These are phyloP conservation scores for Podospora fimiseda DNA, from an alignment of 495 filamentous ascomycete genomes.

Conservation along the genomic window DNA sequence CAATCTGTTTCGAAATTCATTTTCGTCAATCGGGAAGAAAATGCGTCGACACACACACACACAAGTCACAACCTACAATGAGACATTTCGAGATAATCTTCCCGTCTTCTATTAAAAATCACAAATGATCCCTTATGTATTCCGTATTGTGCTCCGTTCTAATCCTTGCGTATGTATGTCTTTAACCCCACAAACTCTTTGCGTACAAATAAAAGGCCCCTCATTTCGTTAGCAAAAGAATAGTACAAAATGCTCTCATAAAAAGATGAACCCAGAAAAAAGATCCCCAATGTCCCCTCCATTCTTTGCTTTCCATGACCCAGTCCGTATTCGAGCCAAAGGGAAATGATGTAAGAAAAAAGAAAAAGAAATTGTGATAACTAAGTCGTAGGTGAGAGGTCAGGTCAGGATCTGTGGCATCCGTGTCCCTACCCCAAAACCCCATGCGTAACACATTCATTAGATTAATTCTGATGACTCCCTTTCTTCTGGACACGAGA, in stretches of 20 bases:
- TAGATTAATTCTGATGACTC: not conserved
- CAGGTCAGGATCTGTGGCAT: not conserved
- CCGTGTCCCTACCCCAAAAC: not conserved
- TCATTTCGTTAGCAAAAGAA: not conserved
- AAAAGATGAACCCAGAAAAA: not conserved
- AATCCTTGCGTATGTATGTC: not conserved
- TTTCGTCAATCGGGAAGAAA: too few relatives aligned
- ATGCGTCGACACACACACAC: too few relatives aligned
- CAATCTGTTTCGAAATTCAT: too few relatives aligned
- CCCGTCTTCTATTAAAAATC: not conserved
- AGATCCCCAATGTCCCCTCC: too few relatives aligned
- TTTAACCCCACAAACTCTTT: not conserved
- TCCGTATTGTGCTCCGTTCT: not conserved
- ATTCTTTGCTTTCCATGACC: too few relatives aligned
- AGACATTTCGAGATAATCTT: too few relatives aligned
- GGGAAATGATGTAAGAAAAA: not conserved
- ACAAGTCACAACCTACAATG: too few relatives aligned
- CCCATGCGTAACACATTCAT: not conserved
- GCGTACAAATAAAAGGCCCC: not conserved
- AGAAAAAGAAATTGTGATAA: not conserved
- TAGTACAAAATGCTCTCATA: not conserved
- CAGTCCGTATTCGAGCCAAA: too few relatives aligned
- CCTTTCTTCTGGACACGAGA: too few relatives aligned
- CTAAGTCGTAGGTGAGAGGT: not conserved
- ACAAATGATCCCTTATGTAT: not conserved